Evolutionary conservation across 208 protist genomes (phyloP).

Genomic region (Leishmania braziliensis): DNA sequence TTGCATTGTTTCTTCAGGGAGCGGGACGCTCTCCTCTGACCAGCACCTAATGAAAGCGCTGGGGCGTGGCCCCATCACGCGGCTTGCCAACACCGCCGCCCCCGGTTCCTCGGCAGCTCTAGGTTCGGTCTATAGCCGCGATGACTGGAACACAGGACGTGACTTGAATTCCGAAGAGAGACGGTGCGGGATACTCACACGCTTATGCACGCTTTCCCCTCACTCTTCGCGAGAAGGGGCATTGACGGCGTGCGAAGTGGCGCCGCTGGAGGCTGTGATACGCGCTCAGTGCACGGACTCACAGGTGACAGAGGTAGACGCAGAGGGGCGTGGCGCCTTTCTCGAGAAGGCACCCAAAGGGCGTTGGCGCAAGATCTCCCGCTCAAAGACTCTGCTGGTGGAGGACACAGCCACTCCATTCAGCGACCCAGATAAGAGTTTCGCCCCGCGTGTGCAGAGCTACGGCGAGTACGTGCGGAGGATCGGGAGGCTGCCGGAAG

Average conservation of each 20-base stretch:
- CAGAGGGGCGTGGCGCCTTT: conserved; percentile 36
- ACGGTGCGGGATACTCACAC: conserved; percentile 54
- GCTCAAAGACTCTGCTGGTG: conserved; percentile 59
- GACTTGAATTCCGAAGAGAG: conserved; percentile 56
- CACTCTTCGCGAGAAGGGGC: background rate
- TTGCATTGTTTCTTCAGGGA: background rate
- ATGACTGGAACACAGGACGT: conserved; percentile 66
- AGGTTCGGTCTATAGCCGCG: conserved; percentile 28
- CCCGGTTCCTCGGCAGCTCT: conserved; percentile 1
- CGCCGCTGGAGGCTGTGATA: conserved; percentile 43
- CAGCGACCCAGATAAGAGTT: conserved; percentile 65
- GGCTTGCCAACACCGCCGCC: conserved; percentile 13
- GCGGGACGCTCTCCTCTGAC: background rate
- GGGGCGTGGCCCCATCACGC: conserved; percentile 37
- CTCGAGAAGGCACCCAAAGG: conserved; percentile 55
- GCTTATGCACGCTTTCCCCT: conserved; percentile 8
- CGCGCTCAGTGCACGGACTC: conserved; percentile 71
- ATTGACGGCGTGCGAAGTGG: background rate
- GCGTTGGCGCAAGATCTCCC: conserved; percentile 80
- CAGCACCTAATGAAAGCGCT: conserved; percentile 35
- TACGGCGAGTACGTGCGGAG: conserved; percentile 78
- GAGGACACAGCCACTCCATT: conserved; percentile 71
- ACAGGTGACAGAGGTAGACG: conserved; percentile 75
- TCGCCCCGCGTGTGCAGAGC: conserved; percentile 59
- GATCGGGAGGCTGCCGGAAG: conserved; percentile 53